Evolutionary conservation across 2,329 filamentous ascomycete species (phyloP).

Genomic region (Talaromyces sp.): DNA sequence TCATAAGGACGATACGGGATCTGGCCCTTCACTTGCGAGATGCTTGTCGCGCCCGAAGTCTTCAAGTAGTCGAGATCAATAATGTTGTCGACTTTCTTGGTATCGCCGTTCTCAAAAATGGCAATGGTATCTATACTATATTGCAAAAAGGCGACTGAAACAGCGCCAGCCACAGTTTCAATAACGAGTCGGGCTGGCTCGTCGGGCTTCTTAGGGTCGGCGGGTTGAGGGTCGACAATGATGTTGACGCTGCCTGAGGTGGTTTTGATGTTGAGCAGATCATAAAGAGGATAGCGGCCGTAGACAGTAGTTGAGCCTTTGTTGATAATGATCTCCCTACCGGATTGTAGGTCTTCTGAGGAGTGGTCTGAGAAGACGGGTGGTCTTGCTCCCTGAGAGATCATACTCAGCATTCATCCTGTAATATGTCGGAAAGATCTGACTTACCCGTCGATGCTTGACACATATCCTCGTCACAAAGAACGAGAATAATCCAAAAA

Average conservation of each 20-base stretch:
- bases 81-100: constrained; percentile 7
- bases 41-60: not conserved
- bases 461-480: constrained; percentile 8
- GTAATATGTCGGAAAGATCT: no score
- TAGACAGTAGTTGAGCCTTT: constrained; percentile 22
- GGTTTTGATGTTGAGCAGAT: constrained; percentile 31
- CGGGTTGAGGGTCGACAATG: constrained; percentile 31
- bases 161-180: constrained; percentile 25
- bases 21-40: not conserved
- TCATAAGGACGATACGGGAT: constrained; percentile 25
- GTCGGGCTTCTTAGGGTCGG: constrained; percentile 24
- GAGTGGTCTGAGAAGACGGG: not conserved
- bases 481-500: constrained; percentile 6
- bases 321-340: constrained; percentile 23
- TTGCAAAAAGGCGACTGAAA: constrained; percentile 25
- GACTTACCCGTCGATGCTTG: constrained; percentile 2
- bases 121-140: not conserved
- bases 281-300: constrained; percentile 32
- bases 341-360: not conserved
- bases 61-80: constrained; percentile 3
- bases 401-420: not conserved
- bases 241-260: constrained; percentile 30
- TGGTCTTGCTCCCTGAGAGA: not conserved
- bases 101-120: not conserved
- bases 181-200: constrained; percentile 30